Percentiles rank a stretch among this genome's conserved stretches.
Evolutionary conservation across 495 filamentous ascomycete genomes (phyloP).

Genomic region (Aspergillus conjunctus): DNA sequence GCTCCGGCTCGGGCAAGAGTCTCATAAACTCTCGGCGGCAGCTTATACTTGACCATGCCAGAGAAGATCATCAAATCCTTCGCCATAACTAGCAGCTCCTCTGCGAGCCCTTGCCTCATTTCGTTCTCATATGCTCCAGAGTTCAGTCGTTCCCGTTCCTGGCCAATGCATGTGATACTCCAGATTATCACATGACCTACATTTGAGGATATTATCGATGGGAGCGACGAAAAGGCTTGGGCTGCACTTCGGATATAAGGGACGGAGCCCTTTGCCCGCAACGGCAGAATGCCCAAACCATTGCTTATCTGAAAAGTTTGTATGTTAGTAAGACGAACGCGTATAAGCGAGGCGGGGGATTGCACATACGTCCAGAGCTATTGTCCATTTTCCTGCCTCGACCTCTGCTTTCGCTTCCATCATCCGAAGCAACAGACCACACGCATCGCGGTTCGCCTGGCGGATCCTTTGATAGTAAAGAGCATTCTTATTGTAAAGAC

Average conservation of each 20-base stretch:
- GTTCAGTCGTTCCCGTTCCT: constrained; percentile 67
- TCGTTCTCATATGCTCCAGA: constrained; percentile 72
- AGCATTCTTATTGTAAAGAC: constrained; percentile 73
- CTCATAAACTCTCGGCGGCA: constrained; percentile 76
- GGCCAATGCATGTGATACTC: constrained; percentile 82
- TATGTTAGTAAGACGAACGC: constrained; percentile 11
- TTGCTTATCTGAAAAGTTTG: constrained; percentile 63
- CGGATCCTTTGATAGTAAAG: constrained; percentile 73
- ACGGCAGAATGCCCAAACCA: constrained; percentile 72
- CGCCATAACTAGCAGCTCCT: constrained; percentile 71
- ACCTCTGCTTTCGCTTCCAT: constrained; percentile 73
- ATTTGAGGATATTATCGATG: constrained; percentile 78
- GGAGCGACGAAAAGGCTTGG: constrained; percentile 70
- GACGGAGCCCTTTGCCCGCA: constrained; percentile 68
- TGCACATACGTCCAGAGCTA: constrained; percentile 77
- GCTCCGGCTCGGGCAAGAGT: constrained; percentile 74
- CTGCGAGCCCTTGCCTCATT: constrained; percentile 67
- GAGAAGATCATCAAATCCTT: constrained; percentile 93
- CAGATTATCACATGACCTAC: constrained; percentile 88
- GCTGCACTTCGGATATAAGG: constrained; percentile 72
- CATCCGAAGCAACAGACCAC: constrained; percentile 73
- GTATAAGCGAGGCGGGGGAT: constrained; percentile 8
- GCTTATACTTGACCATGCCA: constrained; percentile 86
- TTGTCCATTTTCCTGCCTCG: constrained; percentile 69
- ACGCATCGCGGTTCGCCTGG: constrained; percentile 66